phyloP scores from a whole-genome alignment of 176 grass and related monocot species.

The sorghum (Sorghum bicolor) region Sorghum_bicolor_NCBIv3 NC_012870.2:8716001-8716500 shows the following conservation, averaged over 20 bases:
- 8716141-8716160: not conserved
- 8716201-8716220: not conserved
- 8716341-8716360: not conserved
- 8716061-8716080: not conserved
- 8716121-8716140: not conserved
- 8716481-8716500: constrained; percentile 1
- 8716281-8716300: not conserved
- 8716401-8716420: not conserved
- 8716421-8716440: not conserved
- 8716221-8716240: not conserved
- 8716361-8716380: not conserved
- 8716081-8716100: not conserved
- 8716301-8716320: not conserved
- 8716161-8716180: not conserved
- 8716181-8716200: not conserved
- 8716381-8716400: not conserved
- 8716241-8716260: not conserved
- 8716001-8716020: too few species aligned
- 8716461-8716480: not conserved
- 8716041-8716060: not conserved
- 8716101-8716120: not conserved
- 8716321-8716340: not conserved
- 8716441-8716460: constrained; percentile 25
- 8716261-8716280: not conserved
- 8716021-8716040: not conserved